Conservation (phyloP, 2,329 filamentous ascomycete genomes). For the Fusarium dimerum region DNA sequence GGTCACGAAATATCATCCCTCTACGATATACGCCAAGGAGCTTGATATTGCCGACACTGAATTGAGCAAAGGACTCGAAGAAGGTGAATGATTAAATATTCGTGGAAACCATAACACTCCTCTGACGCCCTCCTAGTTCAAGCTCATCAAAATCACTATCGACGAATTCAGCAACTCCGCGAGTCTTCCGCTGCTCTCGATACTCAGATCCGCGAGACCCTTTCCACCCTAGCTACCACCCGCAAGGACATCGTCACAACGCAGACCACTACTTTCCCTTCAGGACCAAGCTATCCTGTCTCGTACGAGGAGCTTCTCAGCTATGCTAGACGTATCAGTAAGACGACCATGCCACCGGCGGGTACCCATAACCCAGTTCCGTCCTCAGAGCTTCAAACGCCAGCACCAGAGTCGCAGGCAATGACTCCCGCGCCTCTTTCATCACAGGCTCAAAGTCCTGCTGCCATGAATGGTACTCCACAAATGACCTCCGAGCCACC, state of each 20-base stretch:
- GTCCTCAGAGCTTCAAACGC: constrained; percentile 33
- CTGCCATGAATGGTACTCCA: constrained; percentile 34
- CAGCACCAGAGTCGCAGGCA: constrained; percentile 32
- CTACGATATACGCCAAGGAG: constrained; percentile 64
- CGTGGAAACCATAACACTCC: constrained; percentile 2
- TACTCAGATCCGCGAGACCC: constrained; percentile 69
- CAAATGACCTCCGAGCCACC: constrained; percentile 31
- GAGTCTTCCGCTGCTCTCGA: constrained; percentile 66
- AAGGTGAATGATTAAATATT: constrained; percentile 47
- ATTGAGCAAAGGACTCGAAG: constrained; percentile 64
- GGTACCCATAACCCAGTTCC: constrained; percentile 45
- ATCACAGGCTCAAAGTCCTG: constrained; percentile 37
- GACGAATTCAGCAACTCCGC: constrained; percentile 69
- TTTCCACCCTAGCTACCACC: constrained; percentile 69
- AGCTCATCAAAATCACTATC: constrained; percentile 73
- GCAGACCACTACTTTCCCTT: constrained; percentile 56
- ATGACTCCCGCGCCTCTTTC: constrained; percentile 36
- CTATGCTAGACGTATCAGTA: constrained; percentile 79
- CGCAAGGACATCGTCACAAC: constrained; percentile 72
- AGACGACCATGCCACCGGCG: constrained; percentile 73
- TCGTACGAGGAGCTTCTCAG: constrained; percentile 72
- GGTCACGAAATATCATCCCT: constrained; percentile 80
- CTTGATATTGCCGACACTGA: constrained; percentile 70
- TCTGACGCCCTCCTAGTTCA: constrained; percentile 52
- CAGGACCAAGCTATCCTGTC: constrained; percentile 55